Evolutionary conservation across 352 stramenopile species (phyloP), one percentile per base, ranked within the genome.

Genomic region (Blastocystis sp.): DNA sequence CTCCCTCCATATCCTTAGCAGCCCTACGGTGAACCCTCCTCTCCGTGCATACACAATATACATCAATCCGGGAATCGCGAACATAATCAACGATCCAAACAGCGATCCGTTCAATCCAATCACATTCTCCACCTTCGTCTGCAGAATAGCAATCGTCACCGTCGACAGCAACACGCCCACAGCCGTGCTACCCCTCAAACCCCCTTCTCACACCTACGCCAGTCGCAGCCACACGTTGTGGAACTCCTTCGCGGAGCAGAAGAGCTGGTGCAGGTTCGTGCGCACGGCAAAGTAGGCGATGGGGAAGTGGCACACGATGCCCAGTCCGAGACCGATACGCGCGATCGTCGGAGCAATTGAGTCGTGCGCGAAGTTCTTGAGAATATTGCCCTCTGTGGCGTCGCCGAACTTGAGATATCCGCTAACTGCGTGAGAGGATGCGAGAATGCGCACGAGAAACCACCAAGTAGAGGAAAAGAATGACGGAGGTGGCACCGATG

Each of bases 51-150:
- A 81, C 69, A 81, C 53, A 40, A 85, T 8, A 27, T 85, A 85
- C 63, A 85, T 76, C 40, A 56, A 54, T 56, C 75, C 75, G 42
- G 75, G 75, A 63, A 85, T 76, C 4, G 63, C 57, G 42, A 85
- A 85, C 57, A 85, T 85, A 36, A 85, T 85, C 27, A 85, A 34
- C n/a, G 57, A 72, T 11, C 75, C 75, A 32, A 85, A 85, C 1
- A 85, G 75, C 27, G 75, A 85, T 21, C 75, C 75, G 51, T 85
- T 85, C 27, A 85, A 24, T 36, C 75, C 75, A 53, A 85, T 76
- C n/a, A 85, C 75, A 1, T 59, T 48, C 29, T 85, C 75, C 36
- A 85, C 63, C 27, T 85, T 85, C 18, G 57, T 85, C 38, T 73
- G 42, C 24, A 85, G 44, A 56, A 85, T 72, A 21, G 75, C 57